Base-by-base conservation (phyloP, 83 land plant species). In the Thuja plicata region DNA sequence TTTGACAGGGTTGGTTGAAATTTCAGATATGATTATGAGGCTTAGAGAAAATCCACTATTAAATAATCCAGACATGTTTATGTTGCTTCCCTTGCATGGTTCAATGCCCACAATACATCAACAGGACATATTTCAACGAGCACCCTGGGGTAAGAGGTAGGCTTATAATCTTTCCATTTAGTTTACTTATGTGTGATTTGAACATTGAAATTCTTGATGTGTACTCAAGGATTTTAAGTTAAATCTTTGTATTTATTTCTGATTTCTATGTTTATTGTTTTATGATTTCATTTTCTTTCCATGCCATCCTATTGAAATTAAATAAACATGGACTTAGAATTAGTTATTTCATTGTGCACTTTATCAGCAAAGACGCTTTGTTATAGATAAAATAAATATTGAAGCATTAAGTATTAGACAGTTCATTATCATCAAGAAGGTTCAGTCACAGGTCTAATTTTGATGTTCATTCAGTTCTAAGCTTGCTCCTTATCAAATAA, bases 1-100 rank as follows among this genome's bases (percentile, higher is more conserved):
- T 89, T 93, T 98, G 73, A 98, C 99, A 9, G 99, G 99, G 5
- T 98, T 98, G 99, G 95, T 96, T 95, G 99, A 98, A 55, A 98
- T 98, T 38, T 96, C 99, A 3, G 97, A 98, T 89, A 93, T 98
- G 12, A 90, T 95, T 85, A 98, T 95, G 7, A 94, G 93, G 84
- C 76, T 98, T 3, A 95, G 93, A 91, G 93, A 52, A 83, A 95
- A 96, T 90, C 82, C 84, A 0, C 81, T 93, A 66, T 90, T 98
- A 43, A 94, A 96, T 34, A 92, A 96, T 92, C 30, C 92, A 1
- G 89, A 90, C 73, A 95, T 89, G 91, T 94, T 93, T 89, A 62
- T 98, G 16, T 71, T 96, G 35, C 95, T 98, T 90, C 54, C 99
- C 99, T 86, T 98, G 77, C 99, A 98, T 90, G 98, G 99, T 89